Percentiles rank a stretch among this genome's conserved stretches.
phyloP scores from a whole-genome alignment of 2,329 filamentous ascomycete species.

The Apiospora aurea region DNA sequence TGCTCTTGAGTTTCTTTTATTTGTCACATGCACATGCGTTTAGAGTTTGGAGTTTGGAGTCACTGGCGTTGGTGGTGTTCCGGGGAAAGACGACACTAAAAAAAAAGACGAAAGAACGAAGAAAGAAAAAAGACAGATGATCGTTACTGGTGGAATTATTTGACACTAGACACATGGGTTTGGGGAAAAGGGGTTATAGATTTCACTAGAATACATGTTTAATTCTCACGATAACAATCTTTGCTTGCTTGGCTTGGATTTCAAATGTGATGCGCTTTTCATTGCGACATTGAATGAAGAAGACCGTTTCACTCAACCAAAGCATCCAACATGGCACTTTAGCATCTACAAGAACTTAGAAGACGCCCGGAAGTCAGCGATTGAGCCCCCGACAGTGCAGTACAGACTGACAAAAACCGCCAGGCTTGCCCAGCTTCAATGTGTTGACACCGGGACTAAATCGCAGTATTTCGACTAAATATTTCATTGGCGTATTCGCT shows the following conservation, averaged over 20 bases:
- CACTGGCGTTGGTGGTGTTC: background rate
- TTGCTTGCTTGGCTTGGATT: too few relatives aligned
- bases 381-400: background rate
- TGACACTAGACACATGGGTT: background rate
- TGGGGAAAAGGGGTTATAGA: background rate
- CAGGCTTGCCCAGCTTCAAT: too few relatives aligned
- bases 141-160: background rate
- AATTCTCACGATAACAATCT: background rate
- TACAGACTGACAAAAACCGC: background rate
- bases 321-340: too few relatives aligned
- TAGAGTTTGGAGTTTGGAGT: background rate
- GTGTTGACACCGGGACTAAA: too few relatives aligned
- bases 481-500: too few relatives aligned
- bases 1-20: background rate
- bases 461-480: too few relatives aligned
- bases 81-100: background rate
- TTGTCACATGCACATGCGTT: background rate
- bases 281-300: too few relatives aligned
- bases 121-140: background rate
- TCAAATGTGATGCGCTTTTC: background rate
- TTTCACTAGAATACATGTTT: background rate
- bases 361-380: background rate
- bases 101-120: background rate
- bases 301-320: too few relatives aligned
- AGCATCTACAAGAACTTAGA: background rate